Evolutionary conservation across 1,284 basidiomycete genomes (phyloP).

Genomic region (Rhodotorula sp.): DNA sequence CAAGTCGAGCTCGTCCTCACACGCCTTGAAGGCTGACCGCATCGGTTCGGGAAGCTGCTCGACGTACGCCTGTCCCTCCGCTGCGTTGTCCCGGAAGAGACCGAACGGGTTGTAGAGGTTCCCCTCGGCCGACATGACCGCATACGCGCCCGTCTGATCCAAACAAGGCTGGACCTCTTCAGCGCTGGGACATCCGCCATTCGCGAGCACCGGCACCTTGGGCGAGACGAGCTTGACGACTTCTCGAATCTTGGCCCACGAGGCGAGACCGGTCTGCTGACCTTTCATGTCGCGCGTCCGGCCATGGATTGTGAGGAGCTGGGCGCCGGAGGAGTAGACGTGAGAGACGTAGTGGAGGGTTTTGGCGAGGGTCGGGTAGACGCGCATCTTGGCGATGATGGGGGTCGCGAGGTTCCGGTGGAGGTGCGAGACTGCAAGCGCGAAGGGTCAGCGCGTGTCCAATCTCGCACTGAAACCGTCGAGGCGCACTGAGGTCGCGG

Average conservation of each 20-base stretch:
- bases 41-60: constrained; percentile 40
- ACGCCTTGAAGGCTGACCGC: constrained; percentile 33
- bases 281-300: constrained; percentile 88
- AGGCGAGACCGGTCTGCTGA: constrained; percentile 70
- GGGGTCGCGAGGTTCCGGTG: constrained; percentile 81
- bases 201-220: constrained; percentile 89
- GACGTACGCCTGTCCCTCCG: constrained; percentile 32
- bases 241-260: constrained; percentile 74
- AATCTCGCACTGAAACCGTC: too few relatives aligned
- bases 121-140: constrained; percentile 93
- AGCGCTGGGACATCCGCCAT: constrained; percentile 89
- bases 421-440: constrained; percentile 69
- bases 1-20: constrained; percentile 29
- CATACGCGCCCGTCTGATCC: constrained; percentile 78
- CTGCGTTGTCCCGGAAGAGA: constrained; percentile 59
- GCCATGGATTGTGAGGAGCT: constrained; percentile 92
- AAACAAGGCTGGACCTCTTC: constrained; percentile 77
- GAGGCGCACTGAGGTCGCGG: constrained; percentile 71
- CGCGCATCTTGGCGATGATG: constrained; percentile 93
- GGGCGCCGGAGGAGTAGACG: constrained; percentile 91
- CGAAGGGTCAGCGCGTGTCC: not conserved
- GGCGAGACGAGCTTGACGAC: constrained; percentile 68
- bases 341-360: constrained; percentile 91
- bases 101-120: constrained; percentile 86
- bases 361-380: constrained; percentile 79